Evolutionary conservation across 768 basidiomycete genomes (phyloP), one percentile per base, ranked within the genome.

Genomic region (Leccinum subgranulosum): DNA sequence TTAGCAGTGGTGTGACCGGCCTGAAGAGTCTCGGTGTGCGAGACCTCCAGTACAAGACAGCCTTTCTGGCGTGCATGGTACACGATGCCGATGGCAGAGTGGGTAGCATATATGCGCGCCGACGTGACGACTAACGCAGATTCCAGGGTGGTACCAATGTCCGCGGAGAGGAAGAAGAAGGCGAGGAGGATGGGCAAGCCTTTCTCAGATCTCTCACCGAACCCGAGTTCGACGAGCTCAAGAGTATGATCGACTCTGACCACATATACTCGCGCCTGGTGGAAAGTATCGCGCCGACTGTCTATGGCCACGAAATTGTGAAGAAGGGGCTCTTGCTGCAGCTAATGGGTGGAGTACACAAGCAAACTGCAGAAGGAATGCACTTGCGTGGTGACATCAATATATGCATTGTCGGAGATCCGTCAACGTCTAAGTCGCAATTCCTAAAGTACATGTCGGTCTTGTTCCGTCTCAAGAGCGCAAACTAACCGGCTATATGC

Each of bases 281-380:
- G 23, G 86, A 89, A 66, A 94, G 91, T 66, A 96, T 98, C 60
- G 97, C 97, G 1, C 97, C 97, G 3, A 98, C 97, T 0, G 96
- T 99, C 2, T 98, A 98, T 66, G 97, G 97, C 1, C 97, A 98
- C 69, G 97, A 99, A 68, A 95, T 98, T 51, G 95, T 98, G 65
- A 98, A 99, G 79, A 99, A 99, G 71, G 97, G 97, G 12, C 79
- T 99, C 33, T 76, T 98, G 23, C 78, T 99, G 17, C 97, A 98
- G 69, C 82, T 99, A 25, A 96, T 99, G 94, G 95, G 97, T 23
- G 97, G 97, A 23, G 96, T 98, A 4, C 96, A 98, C 76, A 99
- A 99, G 71, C 85, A 94, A 69, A 98, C 96, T 1, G 77, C 81
- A 0, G 97, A 98, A 72, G 97, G 97, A 34, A 98, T 98, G 85